Conservation (phyloP, 768 basidiomycete genomes). For the Xanthoconium purpureum region DNA sequence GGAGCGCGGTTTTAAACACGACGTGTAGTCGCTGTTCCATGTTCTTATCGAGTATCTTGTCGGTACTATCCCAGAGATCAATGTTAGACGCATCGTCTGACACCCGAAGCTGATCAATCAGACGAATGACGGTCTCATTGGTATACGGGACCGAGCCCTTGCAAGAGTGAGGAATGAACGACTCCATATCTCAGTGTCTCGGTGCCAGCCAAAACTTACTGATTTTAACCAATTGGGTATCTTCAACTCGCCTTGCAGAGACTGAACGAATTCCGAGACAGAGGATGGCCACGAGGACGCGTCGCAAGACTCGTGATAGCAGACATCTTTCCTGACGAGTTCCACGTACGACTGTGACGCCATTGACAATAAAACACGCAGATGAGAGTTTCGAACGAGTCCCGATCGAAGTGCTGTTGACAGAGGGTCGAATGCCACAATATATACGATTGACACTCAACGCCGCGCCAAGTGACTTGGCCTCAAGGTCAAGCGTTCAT, state of each 20-base stretch:
- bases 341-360: not conserved
- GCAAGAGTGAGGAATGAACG: not conserved
- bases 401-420: too few species aligned
- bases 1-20: not conserved
- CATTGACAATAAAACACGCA: not conserved
- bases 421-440: too few species aligned
- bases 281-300: not conserved
- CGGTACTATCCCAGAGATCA: not conserved
- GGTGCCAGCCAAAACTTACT: not conserved
- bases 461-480: too few species aligned
- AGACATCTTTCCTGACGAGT: not conserved
- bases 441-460: too few species aligned
- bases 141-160: not conserved
- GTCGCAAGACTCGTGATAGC: not conserved
- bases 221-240: constrained; percentile 1
- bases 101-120: not conserved
- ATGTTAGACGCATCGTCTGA: not conserved
- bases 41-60: not conserved
- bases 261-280: not conserved
- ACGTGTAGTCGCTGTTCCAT: not conserved
- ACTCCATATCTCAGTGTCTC: not conserved
- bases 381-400: constrained; percentile 45
- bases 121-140: not conserved
- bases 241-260: not conserved
- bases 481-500: too few species aligned